Conservation (phyloP, 73 alveolate species). For the Paramecium octaurelia region DNA sequence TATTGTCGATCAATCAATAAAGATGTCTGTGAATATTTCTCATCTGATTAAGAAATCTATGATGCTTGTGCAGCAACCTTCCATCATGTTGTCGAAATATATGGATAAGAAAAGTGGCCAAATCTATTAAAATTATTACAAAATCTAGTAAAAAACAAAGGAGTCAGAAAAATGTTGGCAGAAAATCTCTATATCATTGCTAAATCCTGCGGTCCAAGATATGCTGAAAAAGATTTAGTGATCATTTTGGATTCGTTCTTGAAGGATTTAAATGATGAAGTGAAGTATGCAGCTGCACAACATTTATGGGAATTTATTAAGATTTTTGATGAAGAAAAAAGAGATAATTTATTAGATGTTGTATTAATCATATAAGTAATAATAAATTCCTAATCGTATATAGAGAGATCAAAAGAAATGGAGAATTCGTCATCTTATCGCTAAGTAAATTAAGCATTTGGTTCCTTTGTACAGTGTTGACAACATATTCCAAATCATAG, state of each 20-base stretch:
- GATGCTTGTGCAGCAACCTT: conserved; percentile 65
- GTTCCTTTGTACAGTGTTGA: conserved; percentile 34
- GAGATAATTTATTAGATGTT: conserved; percentile 61
- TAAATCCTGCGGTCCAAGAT: conserved; percentile 64
- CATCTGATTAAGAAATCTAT: conserved; percentile 66
- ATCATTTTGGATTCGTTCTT: conserved; percentile 56
- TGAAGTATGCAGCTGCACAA: conserved; percentile 47
- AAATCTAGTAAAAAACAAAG: not conserved
- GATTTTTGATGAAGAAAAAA: conserved; percentile 45
- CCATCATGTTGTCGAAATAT: conserved; percentile 68
- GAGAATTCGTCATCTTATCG: conserved; percentile 62
- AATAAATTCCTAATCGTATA: not conserved
- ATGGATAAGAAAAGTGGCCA: conserved; percentile 77
- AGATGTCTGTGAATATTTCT: conserved; percentile 30
- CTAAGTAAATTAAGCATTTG: conserved; percentile 40
- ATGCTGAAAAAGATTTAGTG: conserved; percentile 63
- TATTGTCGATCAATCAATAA: conserved; percentile 65
- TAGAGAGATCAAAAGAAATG: conserved; percentile 58
- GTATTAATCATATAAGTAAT: conserved; percentile 26
- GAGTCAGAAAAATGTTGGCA: conserved; percentile 65
- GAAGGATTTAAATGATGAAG: conserved; percentile 60
- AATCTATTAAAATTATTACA: conserved; percentile 54
- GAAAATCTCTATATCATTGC: conserved; percentile 70
- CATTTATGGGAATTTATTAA: conserved; percentile 50
- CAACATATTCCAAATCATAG: conserved; percentile 47